These are phyloP conservation scores for Aphanoascus verrucosus DNA, from an alignment of 2,329 filamentous ascomycete genomes.

Conservation along the genomic window DNA sequence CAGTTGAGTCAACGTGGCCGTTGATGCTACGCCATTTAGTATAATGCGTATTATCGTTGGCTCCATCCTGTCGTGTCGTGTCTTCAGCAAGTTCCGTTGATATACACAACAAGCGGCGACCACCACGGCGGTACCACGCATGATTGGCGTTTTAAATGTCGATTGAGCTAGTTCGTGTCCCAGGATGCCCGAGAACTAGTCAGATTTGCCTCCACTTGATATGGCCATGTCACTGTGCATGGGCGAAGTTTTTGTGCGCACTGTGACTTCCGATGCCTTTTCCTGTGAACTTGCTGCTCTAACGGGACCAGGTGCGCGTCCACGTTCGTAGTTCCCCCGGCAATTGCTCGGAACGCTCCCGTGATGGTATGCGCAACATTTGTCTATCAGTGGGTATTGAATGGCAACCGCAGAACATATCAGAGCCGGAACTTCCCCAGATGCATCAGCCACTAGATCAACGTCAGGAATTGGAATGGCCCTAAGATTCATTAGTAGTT, in stretches of 20 bases:
- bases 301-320: conserved; percentile 21
- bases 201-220: not conserved
- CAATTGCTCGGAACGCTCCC: conserved; percentile 19
- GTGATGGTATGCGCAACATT: conserved; percentile 19
- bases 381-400: conserved; percentile 3
- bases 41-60: conserved; percentile 15
- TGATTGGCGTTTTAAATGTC: not conserved
- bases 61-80: conserved; percentile 14
- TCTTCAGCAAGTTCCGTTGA: not conserved
- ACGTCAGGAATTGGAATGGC: too few species aligned
- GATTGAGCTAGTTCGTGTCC: not conserved
- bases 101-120: not conserved
- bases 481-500: too few species aligned
- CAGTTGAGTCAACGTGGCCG: conserved; percentile 21
- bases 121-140: not conserved
- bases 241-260: conserved; percentile 18
- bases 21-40: conserved; percentile 21
- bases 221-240: conserved; percentile 11
- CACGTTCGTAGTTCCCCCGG: conserved; percentile 17
- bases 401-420: too few species aligned
- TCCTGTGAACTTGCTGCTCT: conserved; percentile 18
- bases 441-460: too few species aligned
- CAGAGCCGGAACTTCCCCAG: too few species aligned
- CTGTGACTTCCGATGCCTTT: conserved; percentile 18
- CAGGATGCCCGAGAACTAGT: not conserved